These are phyloP conservation scores for Chlorencoelia australis DNA, from an alignment of 2,329 filamentous ascomycete genomes.

Conservation along the genomic window DNA sequence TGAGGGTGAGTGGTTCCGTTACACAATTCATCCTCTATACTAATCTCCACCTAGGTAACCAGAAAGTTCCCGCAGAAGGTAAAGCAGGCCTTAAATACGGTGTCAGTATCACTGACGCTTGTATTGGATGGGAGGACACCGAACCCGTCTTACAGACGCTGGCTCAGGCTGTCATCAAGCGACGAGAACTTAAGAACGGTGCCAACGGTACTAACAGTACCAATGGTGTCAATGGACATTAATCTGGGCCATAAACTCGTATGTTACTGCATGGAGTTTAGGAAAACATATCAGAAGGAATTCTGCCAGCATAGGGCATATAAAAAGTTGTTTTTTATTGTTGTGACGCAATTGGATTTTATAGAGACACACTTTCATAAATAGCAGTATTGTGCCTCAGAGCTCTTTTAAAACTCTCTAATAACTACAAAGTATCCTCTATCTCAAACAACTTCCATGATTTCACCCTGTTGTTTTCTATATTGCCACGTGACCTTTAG, in stretches of 20 bases:
- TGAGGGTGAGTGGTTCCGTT: constrained; percentile 49
- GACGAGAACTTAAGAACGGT: constrained; percentile 40
- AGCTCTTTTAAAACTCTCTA: too few species aligned
- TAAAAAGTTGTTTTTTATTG: too few species aligned
- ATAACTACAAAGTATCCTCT: too few species aligned
- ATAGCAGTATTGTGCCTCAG: too few species aligned
- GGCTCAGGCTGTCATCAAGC: constrained; percentile 68
- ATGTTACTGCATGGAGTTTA: too few species aligned
- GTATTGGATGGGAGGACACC: constrained; percentile 90
- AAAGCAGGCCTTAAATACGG: constrained; percentile 81
- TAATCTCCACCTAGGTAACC: constrained; percentile 48
- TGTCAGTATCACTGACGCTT: constrained; percentile 94
- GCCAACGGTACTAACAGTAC: constrained; percentile 7
- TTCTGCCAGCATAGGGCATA: too few species aligned
- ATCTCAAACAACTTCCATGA: too few species aligned
- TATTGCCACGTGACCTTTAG: too few species aligned
- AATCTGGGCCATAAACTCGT: not conserved
- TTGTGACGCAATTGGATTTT: too few species aligned
- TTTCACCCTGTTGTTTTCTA: too few species aligned
- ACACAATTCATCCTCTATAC: not conserved
- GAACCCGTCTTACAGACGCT: constrained; percentile 66
- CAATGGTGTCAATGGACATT: not conserved
- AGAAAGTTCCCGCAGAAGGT: constrained; percentile 85
- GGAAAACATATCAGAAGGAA: not conserved
- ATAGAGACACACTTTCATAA: too few species aligned